A percentile compares a stretch with the other conserved stretches of the same genome.
Conservation (phyloP, 2,329 filamentous ascomycete genomes). For the Cytospora leucostoma region DNA sequence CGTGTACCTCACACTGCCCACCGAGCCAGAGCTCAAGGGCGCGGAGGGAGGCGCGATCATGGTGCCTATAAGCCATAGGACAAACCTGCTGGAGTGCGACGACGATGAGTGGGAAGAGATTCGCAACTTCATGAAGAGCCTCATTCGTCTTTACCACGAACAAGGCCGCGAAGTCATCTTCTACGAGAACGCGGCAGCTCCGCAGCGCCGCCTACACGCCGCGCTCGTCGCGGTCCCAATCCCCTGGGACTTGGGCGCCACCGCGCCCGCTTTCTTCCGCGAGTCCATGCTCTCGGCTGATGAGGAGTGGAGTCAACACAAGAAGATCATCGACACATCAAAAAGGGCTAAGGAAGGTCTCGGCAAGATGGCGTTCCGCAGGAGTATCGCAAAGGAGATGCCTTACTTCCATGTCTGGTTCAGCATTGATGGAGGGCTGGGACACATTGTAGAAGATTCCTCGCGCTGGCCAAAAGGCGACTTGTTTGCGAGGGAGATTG, state of each 20-base stretch:
- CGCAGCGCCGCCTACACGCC: constrained; percentile 77
- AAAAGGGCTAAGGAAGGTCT: constrained; percentile 65
- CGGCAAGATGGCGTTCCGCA: constrained; percentile 80
- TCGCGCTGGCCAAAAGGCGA: constrained; percentile 87
- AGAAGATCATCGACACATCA: constrained; percentile 88
- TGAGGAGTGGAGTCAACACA: constrained; percentile 94
- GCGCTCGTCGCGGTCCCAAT: constrained; percentile 85
- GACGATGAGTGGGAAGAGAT: constrained; percentile 99
- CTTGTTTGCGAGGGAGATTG: constrained; percentile 85
- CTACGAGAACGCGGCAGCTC: constrained; percentile 92
- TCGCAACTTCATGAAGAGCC: constrained; percentile 96
- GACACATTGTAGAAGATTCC: constrained; percentile 87
- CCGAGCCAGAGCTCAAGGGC: constrained; percentile 79
- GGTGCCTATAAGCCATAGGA: constrained; percentile 82
- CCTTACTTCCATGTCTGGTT: constrained; percentile 99
- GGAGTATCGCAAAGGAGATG: constrained; percentile 88
- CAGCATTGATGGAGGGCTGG: constrained; percentile 84
- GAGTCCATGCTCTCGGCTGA: constrained; percentile 89
- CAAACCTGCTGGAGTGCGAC: constrained; percentile 94
- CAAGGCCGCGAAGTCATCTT: constrained; percentile 92
- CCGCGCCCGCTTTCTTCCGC: constrained; percentile 89
- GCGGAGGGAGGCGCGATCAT: constrained; percentile 79
- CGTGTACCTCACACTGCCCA: constrained; percentile 84
- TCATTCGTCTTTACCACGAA: constrained; percentile 92
- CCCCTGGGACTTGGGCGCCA: constrained; percentile 87